Percentiles rank a stretch among this genome's conserved stretches.
Conservation (phyloP, 371 early-diverging fungal species). For the Mucor mucedo region DNA sequence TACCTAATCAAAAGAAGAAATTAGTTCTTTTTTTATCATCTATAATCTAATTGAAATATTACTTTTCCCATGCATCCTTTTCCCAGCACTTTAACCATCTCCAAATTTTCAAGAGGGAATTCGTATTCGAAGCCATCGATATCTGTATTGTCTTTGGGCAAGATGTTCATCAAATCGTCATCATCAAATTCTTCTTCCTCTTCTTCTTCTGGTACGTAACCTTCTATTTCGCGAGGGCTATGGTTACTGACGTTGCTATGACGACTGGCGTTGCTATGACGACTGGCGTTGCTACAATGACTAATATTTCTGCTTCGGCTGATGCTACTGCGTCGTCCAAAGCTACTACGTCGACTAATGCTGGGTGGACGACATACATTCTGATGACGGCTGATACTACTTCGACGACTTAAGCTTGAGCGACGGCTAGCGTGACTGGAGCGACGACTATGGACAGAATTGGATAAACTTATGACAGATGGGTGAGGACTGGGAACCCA, state of each 20-base stretch:
- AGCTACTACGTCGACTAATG: background rate
- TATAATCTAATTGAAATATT: background rate
- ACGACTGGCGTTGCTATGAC: too few relatives aligned
- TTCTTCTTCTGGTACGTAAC: background rate
- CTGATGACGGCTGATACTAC: background rate
- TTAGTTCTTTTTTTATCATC: background rate
- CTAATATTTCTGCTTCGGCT: background rate
- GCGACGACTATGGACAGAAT: background rate
- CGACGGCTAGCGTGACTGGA: background rate
- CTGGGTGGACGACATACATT: background rate
- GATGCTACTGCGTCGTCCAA: background rate
- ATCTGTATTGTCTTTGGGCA: background rate
- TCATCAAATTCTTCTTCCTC: slow-evolving; percentile 9
- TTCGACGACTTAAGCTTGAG: background rate
- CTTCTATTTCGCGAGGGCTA: too few relatives aligned
- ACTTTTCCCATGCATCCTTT: slow-evolving; percentile 84
- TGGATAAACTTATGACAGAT: slow-evolving; percentile 17
- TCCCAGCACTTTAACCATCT: slow-evolving; percentile 73
- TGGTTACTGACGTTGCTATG: too few relatives aligned
- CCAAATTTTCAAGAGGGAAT: slow-evolving; percentile 58
- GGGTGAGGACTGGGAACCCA: slow-evolving; percentile 26
- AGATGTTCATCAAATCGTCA: slow-evolving; percentile 13
- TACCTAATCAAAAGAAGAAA: slow-evolving; percentile 49
- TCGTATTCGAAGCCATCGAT: background rate
- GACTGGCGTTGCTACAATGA: background rate